Percentiles rank a stretch among this genome's conserved stretches.
These are phyloP conservation scores for Lachnellula occidentalis DNA, from an alignment of 2,329 filamentous ascomycete species.

Conservation along the genomic window DNA sequence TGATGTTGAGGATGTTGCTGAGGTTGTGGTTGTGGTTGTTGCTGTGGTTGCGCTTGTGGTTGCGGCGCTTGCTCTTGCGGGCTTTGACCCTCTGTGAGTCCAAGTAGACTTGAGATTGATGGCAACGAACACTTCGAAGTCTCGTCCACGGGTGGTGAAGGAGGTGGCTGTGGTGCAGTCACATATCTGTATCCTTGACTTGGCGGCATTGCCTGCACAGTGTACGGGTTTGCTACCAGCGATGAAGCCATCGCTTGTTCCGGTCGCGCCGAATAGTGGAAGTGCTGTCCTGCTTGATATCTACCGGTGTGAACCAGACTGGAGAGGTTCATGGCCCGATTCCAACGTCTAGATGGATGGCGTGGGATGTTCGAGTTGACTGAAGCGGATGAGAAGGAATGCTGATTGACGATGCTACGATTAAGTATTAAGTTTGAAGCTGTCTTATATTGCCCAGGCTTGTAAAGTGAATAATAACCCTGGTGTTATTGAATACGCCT, in stretches of 20 bases:
- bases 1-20: slow-evolving; percentile 38
- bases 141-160: slow-evolving; percentile 72
- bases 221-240: slow-evolving; percentile 40
- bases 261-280: slow-evolving; percentile 28
- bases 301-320: slow-evolving; percentile 31
- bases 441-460: slow-evolving; percentile 33
- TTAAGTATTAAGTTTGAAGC: slow-evolving; percentile 26
- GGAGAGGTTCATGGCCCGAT: slow-evolving; percentile 32
- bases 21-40: not conserved
- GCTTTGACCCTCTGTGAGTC: slow-evolving; percentile 67
- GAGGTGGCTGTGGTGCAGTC: slow-evolving; percentile 55
- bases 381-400: not conserved
- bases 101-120: slow-evolving; percentile 86
- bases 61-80: slow-evolving; percentile 44
- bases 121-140: slow-evolving; percentile 76
- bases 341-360: not conserved
- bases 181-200: slow-evolving; percentile 42
- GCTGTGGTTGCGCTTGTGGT: not conserved
- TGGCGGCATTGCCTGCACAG: slow-evolving; percentile 41
- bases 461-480: slow-evolving; percentile 15
- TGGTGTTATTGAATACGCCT: slow-evolving; percentile 27
- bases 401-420: slow-evolving; percentile 18
- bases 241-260: slow-evolving; percentile 40
- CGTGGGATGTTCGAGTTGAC: not conserved
- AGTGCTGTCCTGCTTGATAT: slow-evolving; percentile 26